A percentile compares a stretch with the other conserved stretches of the same genome.
Conservation (phyloP, 1,284 basidiomycete species). For the Entoloma clypeatum region DNA sequence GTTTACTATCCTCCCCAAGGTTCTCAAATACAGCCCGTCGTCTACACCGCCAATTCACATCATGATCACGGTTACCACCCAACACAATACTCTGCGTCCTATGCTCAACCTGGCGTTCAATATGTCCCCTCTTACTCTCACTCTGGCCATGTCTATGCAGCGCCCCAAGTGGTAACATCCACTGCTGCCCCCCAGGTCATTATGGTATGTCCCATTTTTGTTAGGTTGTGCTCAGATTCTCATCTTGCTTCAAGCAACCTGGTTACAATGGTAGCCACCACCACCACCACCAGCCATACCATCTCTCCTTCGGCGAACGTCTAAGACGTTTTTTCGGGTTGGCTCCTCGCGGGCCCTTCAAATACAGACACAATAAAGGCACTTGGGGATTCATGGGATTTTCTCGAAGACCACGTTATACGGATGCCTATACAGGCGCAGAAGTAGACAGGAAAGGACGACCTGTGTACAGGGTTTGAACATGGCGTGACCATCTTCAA, state of each 20-base stretch:
- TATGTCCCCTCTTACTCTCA: conserved; percentile 21
- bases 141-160: conserved; percentile 21
- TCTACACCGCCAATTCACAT: conserved; percentile 27
- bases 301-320: conserved; percentile 44
- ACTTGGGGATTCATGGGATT: conserved; percentile 47
- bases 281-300: conserved; percentile 23
- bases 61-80: conserved; percentile 23
- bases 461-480: conserved; percentile 47
- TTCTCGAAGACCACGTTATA: conserved; percentile 42
- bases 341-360: conserved; percentile 35
- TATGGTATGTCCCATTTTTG: conserved; percentile 24
- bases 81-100: conserved; percentile 21
- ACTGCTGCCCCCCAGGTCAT: conserved; percentile 22
- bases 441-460: conserved; percentile 52
- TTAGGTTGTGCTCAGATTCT: conserved; percentile 3
- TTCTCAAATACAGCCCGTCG: conserved; percentile 27
- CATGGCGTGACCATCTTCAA: background rate
- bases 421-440: conserved; percentile 45
- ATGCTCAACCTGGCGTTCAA: conserved; percentile 24
- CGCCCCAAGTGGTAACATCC: conserved; percentile 17
- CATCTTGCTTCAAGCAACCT: conserved; percentile 24
- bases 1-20: conserved; percentile 30
- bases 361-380: conserved; percentile 35
- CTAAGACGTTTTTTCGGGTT: conserved; percentile 55
- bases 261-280: conserved; percentile 18